These are phyloP conservation scores for Alternaria dauci DNA, from an alignment of 2,329 filamentous ascomycete species.

Conservation along the genomic window DNA sequence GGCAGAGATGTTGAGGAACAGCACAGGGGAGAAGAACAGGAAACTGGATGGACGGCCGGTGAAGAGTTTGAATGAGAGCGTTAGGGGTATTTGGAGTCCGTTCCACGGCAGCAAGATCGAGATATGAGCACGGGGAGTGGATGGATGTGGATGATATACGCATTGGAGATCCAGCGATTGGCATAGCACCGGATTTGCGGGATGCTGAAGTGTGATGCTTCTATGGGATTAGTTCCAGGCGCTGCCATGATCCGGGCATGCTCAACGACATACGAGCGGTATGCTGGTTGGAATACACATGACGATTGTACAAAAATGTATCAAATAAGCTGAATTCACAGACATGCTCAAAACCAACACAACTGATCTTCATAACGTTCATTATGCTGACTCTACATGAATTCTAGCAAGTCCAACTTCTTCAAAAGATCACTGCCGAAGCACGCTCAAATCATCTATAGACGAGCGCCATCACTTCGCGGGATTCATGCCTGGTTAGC, in stretches of 20 bases:
- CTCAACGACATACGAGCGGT: not conserved
- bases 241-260: not conserved
- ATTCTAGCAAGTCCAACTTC: constrained; percentile 1
- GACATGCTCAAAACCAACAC: not conserved
- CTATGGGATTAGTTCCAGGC: fast-evolving
- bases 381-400: constrained; percentile 13
- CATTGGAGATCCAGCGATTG: not conserved
- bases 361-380: constrained; percentile 9
- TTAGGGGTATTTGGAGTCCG: constrained; percentile 71
- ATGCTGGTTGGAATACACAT: constrained; percentile 12
- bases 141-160: not conserved
- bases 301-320: constrained; percentile 34
- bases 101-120: constrained; percentile 63
- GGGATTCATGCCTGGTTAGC: constrained; percentile 55
- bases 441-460: constrained; percentile 43
- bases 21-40: constrained; percentile 77
- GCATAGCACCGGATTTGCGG: not conserved
- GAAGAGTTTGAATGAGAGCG: constrained; percentile 68
- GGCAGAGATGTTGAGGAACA: constrained; percentile 74
- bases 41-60: constrained; percentile 65
- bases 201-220: too few relatives aligned
- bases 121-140: constrained; percentile 25
- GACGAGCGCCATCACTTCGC: constrained; percentile 41
- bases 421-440: constrained; percentile 5
- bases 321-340: constrained; percentile 10